phyloP scores from a whole-genome alignment of 768 basidiomycete species.

The Phylloporus sp. region DNA sequence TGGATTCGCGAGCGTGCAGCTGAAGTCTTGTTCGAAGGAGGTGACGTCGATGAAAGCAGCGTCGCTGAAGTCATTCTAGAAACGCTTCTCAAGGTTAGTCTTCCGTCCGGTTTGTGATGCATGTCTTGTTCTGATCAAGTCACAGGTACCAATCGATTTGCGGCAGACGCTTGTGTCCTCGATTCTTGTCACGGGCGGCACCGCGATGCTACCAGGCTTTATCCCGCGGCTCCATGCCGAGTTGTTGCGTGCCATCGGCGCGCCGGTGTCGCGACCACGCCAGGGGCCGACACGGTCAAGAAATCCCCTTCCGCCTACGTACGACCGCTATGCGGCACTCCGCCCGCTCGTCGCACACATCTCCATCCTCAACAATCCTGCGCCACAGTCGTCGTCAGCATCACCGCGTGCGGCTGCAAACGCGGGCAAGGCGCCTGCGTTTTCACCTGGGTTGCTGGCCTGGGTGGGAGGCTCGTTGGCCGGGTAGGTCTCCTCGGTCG shows the following conservation, averaged over 20 bases:
- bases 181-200: conserved; percentile 85
- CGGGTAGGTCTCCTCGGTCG: conserved; percentile 51
- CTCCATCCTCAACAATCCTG: conserved; percentile 82
- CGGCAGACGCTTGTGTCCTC: conserved; percentile 79
- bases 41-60: conserved; percentile 84
- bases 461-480: conserved; percentile 96
- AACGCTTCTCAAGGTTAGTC: conserved; percentile 65
- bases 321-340: conserved; percentile 73
- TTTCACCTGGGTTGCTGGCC: conserved; percentile 71
- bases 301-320: conserved; percentile 43
- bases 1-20: conserved; percentile 93
- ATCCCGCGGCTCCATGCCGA: conserved; percentile 83
- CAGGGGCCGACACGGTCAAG: conserved; percentile 35
- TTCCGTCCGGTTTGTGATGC: background rate
- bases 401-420: conserved; percentile 53
- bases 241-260: conserved; percentile 58
- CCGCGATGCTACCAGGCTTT: conserved; percentile 89
- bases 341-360: conserved; percentile 70
- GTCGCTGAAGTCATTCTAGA: conserved; percentile 80
- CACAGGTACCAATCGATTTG: conserved; percentile 84
- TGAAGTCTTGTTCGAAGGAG: conserved; percentile 87
- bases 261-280: conserved; percentile 33
- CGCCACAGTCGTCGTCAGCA: conserved; percentile 45
- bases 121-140: background rate
- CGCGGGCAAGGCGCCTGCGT: conserved; percentile 85